Base-by-base conservation (phyloP, 148 eudicot species). In the Vaccinium macrocarpon region DNA sequence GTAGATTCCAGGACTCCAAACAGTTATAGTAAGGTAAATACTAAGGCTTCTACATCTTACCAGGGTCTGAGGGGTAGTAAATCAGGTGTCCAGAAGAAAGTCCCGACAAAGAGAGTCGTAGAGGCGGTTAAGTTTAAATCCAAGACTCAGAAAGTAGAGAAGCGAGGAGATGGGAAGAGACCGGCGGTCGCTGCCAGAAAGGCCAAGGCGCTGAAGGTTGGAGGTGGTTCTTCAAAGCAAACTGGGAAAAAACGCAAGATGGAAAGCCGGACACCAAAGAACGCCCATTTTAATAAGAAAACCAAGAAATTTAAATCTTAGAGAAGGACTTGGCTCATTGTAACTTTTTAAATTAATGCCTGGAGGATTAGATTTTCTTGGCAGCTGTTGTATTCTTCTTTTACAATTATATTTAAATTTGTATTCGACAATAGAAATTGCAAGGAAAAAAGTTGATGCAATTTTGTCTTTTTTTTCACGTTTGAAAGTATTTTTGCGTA, bases 161-260 rank as follows among this genome's bases (percentile, higher is more conserved):
- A 86, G 62, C 83, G 82, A 5, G 89, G 87, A 25, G 91, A 6
- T 16, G 85, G 84, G 23, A 97, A 97, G 88, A 89, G 99, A 84
- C 99, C 99, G 5, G 73, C 98, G 2, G 99, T 97, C 38, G 95
- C 95, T 18, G 97, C 97, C 48, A 87, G 99, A 82, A 97, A 93
- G 90, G 94, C 93, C 56, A 87, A 88, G 42, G 94, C 88, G 16
- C 46, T 86, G 21, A 84, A 55, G 84, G 82, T 88, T 76, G 87
- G 88, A 76, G 49, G 79, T 10, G 81, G 81, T 81, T 85, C 87
- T 50, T 12, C 75, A 25, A 88, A 90, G 80, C 84, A 86, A 52
- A 83, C 78, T 12, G 98, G 95, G 73, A 88, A 78, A 23, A 96
- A 96, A 86, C 87, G 95, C 42, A 96, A 96, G 90, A 50, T 89